Evolutionary conservation across 2,329 filamentous ascomycete species (phyloP).

Genomic region (Aspergillus sp.): DNA sequence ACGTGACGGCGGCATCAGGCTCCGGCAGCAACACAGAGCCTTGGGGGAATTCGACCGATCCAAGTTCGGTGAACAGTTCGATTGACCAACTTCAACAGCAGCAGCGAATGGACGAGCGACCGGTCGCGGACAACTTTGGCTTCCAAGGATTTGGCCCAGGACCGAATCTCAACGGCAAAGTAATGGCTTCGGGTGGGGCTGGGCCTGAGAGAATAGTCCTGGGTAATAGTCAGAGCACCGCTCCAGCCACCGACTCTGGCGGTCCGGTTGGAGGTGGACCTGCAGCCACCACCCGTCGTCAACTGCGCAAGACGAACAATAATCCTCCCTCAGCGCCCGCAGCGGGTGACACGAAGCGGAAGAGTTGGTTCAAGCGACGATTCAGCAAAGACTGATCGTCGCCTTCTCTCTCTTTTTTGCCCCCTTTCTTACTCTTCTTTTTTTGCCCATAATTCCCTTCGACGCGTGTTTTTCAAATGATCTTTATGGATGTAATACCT

Average conservation of each 20-base stretch:
- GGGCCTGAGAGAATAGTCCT: slow-evolving; percentile 13
- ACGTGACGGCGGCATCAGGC: slow-evolving; percentile 66
- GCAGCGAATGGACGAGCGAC: slow-evolving; percentile 29
- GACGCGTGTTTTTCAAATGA: not conserved
- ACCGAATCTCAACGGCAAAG: slow-evolving; percentile 36
- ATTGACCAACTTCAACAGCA: slow-evolving; percentile 67
- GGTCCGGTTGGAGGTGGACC: slow-evolving; percentile 25
- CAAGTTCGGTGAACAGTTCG: slow-evolving; percentile 90
- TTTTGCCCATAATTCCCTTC: slow-evolving; percentile 3
- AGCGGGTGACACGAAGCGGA: slow-evolving; percentile 58
- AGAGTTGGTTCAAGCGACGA: slow-evolving; percentile 82
- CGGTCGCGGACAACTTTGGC: slow-evolving; percentile 61
- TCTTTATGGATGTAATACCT: too few species aligned
- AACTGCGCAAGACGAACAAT: slow-evolving; percentile 23
- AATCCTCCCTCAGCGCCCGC: slow-evolving; percentile 6
- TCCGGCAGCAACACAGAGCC: slow-evolving; percentile 70
- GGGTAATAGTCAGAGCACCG: slow-evolving; percentile 5
- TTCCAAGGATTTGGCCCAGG: slow-evolving; percentile 51
- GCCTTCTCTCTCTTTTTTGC: not conserved
- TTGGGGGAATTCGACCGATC: slow-evolving; percentile 79
- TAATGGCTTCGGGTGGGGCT: slow-evolving; percentile 15
- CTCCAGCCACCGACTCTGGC: slow-evolving; percentile 18
- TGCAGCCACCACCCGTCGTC: slow-evolving; percentile 14
- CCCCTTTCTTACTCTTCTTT: not conserved
- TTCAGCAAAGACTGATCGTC: slow-evolving; percentile 59